Base-by-base conservation (phyloP, 805 yeast species). In the Yarrowia sp. region DNA sequence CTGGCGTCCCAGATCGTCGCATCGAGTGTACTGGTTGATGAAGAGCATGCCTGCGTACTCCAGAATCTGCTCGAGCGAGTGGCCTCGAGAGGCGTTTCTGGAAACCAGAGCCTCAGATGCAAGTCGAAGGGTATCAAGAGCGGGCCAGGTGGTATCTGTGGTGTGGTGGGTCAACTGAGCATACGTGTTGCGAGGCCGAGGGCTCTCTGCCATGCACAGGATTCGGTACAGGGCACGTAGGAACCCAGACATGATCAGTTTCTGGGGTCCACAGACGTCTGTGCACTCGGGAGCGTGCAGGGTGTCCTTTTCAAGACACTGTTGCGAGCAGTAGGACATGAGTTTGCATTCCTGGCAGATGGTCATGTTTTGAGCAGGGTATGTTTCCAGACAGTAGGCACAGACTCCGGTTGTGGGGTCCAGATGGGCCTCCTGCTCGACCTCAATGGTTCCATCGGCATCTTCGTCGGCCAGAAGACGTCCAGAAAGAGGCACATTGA, bases 1-100 rank as follows among this genome's bases (percentile, higher is more conserved):
- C 32, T 41, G 49, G 1, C 51, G 38, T 9, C 51, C 51, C n/a
- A 33, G 32, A 19, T 58, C 63, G 22, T 58, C 63, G 16, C 63
- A 41, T 16, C 63, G 51, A 33, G 51, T 41, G 32, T 58, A 58
- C 51, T 58, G 63, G 32, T 58, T 58, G 41, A 58, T 22, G 41
- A 30, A 58, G 22, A 58, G 51, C 49, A 58, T 43, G 11, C 63
- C 63, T 3, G 63, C 63, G 33, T 30, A 58, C 32, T 58, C 24
- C 1, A 58, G 3, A 5, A 58, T 58, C 33, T 43, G 38, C 12
- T 54, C 61, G 3, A 36, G 17, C 7, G 36, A 36, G 17, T 32
- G 40, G 1, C 61, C 61, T 0, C 44, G 46, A 6, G 33, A 11
- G 2, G 61, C 61, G 24, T 26, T 17, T n/a, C 61, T 11, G 24